Evolutionary conservation across 345 rosid genomes (phyloP).

Genomic region (Capsella bursapastoris): DNA sequence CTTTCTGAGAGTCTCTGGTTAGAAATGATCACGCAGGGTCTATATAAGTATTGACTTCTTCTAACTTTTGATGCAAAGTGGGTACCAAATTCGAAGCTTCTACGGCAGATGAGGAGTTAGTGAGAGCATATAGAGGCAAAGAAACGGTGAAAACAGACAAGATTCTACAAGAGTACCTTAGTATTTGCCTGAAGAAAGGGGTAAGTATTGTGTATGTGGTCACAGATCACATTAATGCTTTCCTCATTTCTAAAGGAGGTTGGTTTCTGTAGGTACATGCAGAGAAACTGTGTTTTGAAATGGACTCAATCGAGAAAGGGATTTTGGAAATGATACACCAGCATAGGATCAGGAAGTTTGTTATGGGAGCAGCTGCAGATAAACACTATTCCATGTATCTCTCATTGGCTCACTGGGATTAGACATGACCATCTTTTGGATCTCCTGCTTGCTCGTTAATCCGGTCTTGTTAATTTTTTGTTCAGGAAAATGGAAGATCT

Average conservation of each 20-base stretch:
- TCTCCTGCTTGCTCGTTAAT: not conserved
- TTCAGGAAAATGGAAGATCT: slow-evolving; percentile 63
- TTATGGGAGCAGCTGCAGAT: slow-evolving; percentile 89
- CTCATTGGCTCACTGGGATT: not conserved
- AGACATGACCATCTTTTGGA: not conserved
- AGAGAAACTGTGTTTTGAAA: slow-evolving; percentile 57
- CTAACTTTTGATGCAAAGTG: slow-evolving; percentile 51
- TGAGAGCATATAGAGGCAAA: slow-evolving; percentile 57
- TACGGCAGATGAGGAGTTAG: slow-evolving; percentile 54
- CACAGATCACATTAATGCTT: slow-evolving; percentile 4
- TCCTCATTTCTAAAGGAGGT: slow-evolving; percentile 10
- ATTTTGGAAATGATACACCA: slow-evolving; percentile 58
- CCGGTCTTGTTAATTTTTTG: slow-evolving; percentile 2
- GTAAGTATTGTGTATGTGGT: slow-evolving; percentile 46
- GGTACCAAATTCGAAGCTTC: slow-evolving; percentile 68
- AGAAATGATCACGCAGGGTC: not conserved
- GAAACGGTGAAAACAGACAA: slow-evolving; percentile 56
- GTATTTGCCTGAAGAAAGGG: slow-evolving; percentile 58
- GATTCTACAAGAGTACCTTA: slow-evolving; percentile 57
- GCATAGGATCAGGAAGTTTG: slow-evolving; percentile 65
- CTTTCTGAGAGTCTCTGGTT: not conserved
- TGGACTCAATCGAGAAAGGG: slow-evolving; percentile 66
- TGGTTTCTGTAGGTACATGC: slow-evolving; percentile 58
- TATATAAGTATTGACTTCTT: slow-evolving; percentile 12
- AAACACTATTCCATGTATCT: slow-evolving; percentile 51